phyloP scores from a whole-genome alignment of 1,284 basidiomycete species.

The Cutaneotrichosporon spelunceum region DNA sequence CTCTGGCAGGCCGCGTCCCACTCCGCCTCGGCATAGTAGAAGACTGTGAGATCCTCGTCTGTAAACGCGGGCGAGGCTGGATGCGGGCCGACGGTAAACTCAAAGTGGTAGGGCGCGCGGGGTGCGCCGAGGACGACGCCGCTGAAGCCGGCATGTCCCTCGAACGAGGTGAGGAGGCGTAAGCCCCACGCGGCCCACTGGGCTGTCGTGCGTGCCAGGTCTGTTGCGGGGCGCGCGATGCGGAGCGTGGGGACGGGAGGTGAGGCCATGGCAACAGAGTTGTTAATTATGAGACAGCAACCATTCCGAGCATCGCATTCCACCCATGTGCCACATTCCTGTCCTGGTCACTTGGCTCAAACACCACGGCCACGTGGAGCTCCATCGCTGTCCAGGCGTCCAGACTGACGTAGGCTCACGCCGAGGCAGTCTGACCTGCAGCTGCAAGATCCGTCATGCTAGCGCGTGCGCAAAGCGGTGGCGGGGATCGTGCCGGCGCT shows the following conservation, averaged over 20 bases:
- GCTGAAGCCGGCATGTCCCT: slow-evolving; percentile 11
- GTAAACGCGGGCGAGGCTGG: slow-evolving; percentile 7
- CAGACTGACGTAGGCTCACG: no score
- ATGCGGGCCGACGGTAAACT: slow-evolving; percentile 10
- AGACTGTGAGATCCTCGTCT: slow-evolving; percentile 17
- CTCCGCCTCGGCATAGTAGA: slow-evolving; percentile 14
- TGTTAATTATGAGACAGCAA: no score
- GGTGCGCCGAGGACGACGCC: slow-evolving; percentile 18
- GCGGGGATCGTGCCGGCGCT: no score
- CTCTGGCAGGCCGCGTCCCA: slow-evolving; percentile 6
- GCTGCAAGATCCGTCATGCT: no score
- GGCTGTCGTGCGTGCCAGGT: slow-evolving; percentile 5
- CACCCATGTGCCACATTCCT: no score
- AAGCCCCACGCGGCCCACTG: slow-evolving; percentile 12
- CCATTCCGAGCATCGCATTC: no score
- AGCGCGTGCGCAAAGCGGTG: no score
- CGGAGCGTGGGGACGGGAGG: slow-evolving; percentile 10
- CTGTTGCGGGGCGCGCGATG: slow-evolving; percentile 14
- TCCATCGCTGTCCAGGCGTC: no score
- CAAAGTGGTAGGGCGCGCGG: slow-evolving; percentile 14
- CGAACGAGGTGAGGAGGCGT: slow-evolving; percentile 1
- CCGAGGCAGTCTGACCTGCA: no score
- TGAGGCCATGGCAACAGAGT: not conserved
- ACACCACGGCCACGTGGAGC: no score
- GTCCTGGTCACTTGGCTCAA: no score